Conservation (phyloP, 176 grass and related monocot genomes). For the Panicum miliaceum region DNA sequence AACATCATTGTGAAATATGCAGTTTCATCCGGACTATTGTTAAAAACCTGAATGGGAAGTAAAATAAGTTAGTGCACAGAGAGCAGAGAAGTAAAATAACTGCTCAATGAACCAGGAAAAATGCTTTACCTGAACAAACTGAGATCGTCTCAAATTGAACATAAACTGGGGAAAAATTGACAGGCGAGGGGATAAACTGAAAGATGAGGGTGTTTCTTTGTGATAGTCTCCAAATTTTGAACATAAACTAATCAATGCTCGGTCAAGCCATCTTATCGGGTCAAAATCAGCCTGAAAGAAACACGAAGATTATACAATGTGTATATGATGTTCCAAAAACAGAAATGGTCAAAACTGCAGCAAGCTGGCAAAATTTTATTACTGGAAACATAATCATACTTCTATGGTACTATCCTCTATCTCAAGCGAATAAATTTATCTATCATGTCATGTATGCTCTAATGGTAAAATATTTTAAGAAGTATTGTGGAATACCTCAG, state of each 20-base stretch:
- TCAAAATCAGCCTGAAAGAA: conserved; percentile 88
- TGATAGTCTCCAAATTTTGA: conserved; percentile 97
- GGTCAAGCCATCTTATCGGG: conserved; percentile 93
- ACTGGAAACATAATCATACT: conserved; percentile 28
- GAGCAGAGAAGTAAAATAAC: not conserved
- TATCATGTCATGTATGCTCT: not conserved
- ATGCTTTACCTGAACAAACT: conserved; percentile 84
- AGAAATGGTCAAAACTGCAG: conserved; percentile 8
- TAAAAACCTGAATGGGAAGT: conserved; percentile 65
- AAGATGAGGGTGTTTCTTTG: conserved; percentile 82
- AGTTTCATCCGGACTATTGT: conserved; percentile 86
- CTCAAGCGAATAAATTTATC: not conserved
- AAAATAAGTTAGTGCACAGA: conserved; percentile 36
- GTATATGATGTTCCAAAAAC: conserved; percentile 29
- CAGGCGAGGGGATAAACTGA: conserved; percentile 84
- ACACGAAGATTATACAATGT: conserved; percentile 31
- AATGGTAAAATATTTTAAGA: conserved; percentile 31
- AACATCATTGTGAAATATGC: conserved; percentile 86
- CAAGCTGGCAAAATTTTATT: not conserved
- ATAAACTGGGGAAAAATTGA: conserved; percentile 96
- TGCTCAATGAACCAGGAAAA: conserved; percentile 18
- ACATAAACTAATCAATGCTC: conserved; percentile 80
- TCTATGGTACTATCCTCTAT: not conserved
- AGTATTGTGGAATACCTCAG: conserved; percentile 62
- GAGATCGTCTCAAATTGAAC: conserved; percentile 91